Conservation (phyloP, 2,329 filamentous ascomycete species). For the Colletotrichum falcatum region DNA sequence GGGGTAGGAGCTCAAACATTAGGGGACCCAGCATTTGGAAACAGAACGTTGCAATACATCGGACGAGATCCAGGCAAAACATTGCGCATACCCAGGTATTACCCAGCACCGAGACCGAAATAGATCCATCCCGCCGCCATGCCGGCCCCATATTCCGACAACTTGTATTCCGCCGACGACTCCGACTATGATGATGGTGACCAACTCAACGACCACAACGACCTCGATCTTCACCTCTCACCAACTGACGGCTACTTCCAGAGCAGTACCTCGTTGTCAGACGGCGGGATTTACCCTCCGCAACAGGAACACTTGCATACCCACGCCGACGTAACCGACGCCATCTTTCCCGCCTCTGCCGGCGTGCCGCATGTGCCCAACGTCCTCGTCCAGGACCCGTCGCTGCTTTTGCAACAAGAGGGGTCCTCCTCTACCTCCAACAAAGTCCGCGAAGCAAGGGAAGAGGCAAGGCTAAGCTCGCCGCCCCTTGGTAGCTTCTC, state of each 20-base stretch:
- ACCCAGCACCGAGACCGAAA: constrained; percentile 13
- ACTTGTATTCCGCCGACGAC: constrained; percentile 43
- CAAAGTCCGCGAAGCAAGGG: constrained; percentile 59
- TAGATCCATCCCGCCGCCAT: constrained; percentile 50
- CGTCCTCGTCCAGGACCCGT: constrained; percentile 62
- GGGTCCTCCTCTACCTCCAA: constrained; percentile 41
- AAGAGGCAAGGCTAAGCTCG: constrained; percentile 53
- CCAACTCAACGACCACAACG: constrained; percentile 46
- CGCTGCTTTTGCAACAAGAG: constrained; percentile 52
- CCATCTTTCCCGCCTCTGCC: constrained; percentile 45
- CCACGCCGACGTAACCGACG: constrained; percentile 42
- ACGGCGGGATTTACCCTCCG: constrained; percentile 44
- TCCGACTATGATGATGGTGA: constrained; percentile 28
- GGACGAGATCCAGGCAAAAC: neutral
- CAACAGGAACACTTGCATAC: constrained; percentile 34
- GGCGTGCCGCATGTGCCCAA: constrained; percentile 60
- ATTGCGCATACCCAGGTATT: no score
- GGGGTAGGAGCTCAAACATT: constrained; percentile 34
- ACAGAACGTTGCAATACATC: constrained; percentile 2
- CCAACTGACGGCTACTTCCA: constrained; percentile 66
- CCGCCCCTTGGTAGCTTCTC: constrained; percentile 26
- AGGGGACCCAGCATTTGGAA: constrained; percentile 32
- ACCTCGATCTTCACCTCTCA: constrained; percentile 50
- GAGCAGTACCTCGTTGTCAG: constrained; percentile 49
- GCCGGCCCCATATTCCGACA: constrained; percentile 58